Evolutionary conservation across 2,329 filamentous ascomycete species (phyloP).

Genomic region (Talaromyces islandicus): DNA sequence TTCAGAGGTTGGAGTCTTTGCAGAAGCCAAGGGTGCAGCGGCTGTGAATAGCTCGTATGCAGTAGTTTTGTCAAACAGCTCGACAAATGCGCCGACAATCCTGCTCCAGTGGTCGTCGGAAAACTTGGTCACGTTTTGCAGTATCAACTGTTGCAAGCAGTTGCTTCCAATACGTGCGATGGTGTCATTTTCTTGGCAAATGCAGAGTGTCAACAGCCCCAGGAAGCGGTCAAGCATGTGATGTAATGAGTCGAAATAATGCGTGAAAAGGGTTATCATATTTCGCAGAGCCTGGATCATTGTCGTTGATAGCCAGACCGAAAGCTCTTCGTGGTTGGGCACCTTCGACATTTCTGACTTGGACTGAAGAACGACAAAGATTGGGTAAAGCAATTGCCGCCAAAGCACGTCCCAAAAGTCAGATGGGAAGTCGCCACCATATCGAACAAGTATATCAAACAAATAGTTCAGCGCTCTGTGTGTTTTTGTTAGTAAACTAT

Average conservation of each 20-base stretch:
- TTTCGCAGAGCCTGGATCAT: slow-evolving; percentile 98
- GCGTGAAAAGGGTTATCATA: slow-evolving; percentile 97
- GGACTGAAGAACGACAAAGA: slow-evolving; percentile 96
- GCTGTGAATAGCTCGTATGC: slow-evolving; percentile 93
- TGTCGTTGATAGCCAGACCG: slow-evolving; percentile 96
- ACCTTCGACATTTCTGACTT: slow-evolving; percentile 95
- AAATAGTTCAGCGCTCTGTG: slow-evolving; percentile 79
- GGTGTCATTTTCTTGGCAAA: slow-evolving; percentile 98
- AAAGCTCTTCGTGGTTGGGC: slow-evolving; percentile 90
- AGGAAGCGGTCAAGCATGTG: slow-evolving; percentile 98
- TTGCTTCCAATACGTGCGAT: slow-evolving; percentile 97
- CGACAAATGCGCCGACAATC: slow-evolving; percentile 91
- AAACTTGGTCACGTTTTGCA: slow-evolving; percentile 95
- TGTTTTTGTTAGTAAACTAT: slow-evolving; percentile 6
- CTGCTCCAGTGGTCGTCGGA: slow-evolving; percentile 81
- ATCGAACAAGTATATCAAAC: slow-evolving; percentile 85
- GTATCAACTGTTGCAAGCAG: slow-evolving; percentile 89
- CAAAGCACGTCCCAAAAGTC: slow-evolving; percentile 99
- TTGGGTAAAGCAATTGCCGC: slow-evolving; percentile 93
- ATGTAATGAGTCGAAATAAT: slow-evolving; percentile 93
- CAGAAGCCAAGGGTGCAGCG: slow-evolving; percentile 45
- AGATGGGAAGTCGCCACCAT: slow-evolving; percentile 83
- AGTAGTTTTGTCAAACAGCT: slow-evolving; percentile 90
- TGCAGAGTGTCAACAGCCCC: slow-evolving; percentile 88
- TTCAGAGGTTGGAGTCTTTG: slow-evolving; percentile 15